phyloP scores from a whole-genome alignment of 495 filamentous ascomycete species.

The Aspergillus egyptiacus region DNA sequence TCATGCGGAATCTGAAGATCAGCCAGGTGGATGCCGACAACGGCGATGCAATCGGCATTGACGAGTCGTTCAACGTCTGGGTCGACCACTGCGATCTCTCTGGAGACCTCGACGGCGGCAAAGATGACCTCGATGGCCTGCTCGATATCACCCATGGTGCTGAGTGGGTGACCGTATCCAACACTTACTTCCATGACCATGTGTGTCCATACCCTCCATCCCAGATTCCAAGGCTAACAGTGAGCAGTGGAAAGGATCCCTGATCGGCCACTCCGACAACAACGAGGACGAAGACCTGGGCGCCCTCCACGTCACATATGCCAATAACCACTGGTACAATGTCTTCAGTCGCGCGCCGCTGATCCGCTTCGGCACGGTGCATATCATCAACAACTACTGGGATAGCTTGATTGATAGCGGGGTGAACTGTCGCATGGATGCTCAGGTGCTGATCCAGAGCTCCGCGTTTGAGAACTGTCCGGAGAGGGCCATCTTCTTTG shows the following conservation, averaged over 20 bases:
- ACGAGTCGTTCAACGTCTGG: constrained; percentile 9
- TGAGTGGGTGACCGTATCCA: constrained; percentile 8
- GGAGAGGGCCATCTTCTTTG: constrained; percentile 8
- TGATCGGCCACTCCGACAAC: constrained; percentile 9
- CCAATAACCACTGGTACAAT: constrained; percentile 11
- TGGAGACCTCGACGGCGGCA: constrained; percentile 6
- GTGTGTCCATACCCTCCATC: neutral
- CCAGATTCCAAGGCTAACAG: neutral
- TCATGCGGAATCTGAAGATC: constrained; percentile 14
- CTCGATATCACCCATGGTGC: constrained; percentile 7
- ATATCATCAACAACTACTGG: constrained; percentile 13
- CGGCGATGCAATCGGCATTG: constrained; percentile 9
- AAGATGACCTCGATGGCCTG: constrained; percentile 9
- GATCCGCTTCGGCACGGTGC: constrained; percentile 7
- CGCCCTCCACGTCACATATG: constrained; percentile 6
- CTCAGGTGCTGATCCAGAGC: constrained; percentile 7
- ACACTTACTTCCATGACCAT: constrained; percentile 13
- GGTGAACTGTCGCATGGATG: constrained; percentile 11
- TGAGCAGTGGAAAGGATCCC: constrained; percentile 6
- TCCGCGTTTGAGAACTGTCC: constrained; percentile 9
- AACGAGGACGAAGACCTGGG: constrained; percentile 11
- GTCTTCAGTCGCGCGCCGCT: constrained; percentile 4
- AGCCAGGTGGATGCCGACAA: constrained; percentile 8
- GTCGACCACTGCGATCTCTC: constrained; percentile 11
- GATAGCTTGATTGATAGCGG: constrained; percentile 4